Conservation (phyloP, 164 flowering plant genomes). For the Buxus sempervirens region DNA sequence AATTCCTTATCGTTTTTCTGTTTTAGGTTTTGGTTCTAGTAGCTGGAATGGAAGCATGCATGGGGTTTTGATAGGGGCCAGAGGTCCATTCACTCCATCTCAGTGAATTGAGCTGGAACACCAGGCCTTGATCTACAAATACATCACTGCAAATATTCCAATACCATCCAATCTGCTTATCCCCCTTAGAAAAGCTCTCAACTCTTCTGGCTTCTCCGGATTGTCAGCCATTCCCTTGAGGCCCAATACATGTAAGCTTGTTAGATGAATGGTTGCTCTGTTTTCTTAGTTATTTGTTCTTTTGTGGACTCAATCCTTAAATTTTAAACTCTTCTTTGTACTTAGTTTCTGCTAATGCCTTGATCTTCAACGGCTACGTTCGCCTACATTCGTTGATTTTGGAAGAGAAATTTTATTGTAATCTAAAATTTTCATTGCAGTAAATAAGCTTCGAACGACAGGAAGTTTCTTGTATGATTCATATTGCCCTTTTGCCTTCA, state of each 20-base stretch:
- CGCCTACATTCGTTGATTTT: no score
- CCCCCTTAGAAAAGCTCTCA: constrained; percentile 65
- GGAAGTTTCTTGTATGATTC: neutral
- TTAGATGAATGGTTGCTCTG: neutral
- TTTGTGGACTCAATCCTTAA: neutral
- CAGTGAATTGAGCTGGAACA: constrained; percentile 94
- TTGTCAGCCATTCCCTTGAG: constrained; percentile 48
- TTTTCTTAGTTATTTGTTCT: no score
- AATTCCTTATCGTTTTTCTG: neutral
- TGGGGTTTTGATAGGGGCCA: constrained; percentile 47
- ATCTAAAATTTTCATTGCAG: neutral
- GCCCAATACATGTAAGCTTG: constrained; percentile 54
- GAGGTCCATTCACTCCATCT: constrained; percentile 80
- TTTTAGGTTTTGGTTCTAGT: constrained; percentile 48
- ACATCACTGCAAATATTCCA: constrained; percentile 68
- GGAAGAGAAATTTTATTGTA: no score
- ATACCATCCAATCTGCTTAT: constrained; percentile 72
- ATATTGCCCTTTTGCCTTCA: no score
- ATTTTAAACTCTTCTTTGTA: neutral
- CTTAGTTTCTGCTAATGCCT: neutral
- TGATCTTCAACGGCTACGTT: neutral
- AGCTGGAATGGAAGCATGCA: constrained; percentile 40
- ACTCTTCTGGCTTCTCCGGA: constrained; percentile 45
- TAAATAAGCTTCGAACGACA: no score
- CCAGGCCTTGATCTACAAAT: constrained; percentile 87